Evolutionary conservation across 768 basidiomycete species (phyloP).

Genomic region (Boletus barrowsii): DNA sequence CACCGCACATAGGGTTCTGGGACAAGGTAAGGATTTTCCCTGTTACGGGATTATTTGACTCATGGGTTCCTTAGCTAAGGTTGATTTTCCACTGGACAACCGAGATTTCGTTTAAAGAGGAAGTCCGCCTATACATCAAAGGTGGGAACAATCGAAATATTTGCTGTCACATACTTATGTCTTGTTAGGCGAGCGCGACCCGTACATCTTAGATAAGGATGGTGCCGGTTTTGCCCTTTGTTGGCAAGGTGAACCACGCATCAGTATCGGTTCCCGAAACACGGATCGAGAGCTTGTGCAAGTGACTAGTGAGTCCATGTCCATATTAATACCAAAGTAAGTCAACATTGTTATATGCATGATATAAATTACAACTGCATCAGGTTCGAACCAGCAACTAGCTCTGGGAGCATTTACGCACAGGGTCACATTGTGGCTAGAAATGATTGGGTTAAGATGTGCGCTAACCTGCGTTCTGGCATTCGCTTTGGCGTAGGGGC

Average conservation of each 20-base stretch:
- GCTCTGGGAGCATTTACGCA: slow-evolving; percentile 13
- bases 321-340: slow-evolving; percentile 84
- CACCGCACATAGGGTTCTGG: slow-evolving; percentile 89
- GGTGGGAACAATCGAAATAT: slow-evolving; percentile 41
- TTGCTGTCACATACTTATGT: slow-evolving; percentile 6
- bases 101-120: slow-evolving; percentile 60
- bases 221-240: slow-evolving; percentile 88
- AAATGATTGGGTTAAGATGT: slow-evolving; percentile 59
- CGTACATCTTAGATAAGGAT: slow-evolving; percentile 60
- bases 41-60: not conserved
- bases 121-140: slow-evolving; percentile 83
- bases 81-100: slow-evolving; percentile 83
- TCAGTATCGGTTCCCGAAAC: slow-evolving; percentile 70
- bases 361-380: not conserved
- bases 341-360: slow-evolving; percentile 24
- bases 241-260: slow-evolving; percentile 73
- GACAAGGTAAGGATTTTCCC: slow-evolving; percentile 64
- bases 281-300: slow-evolving; percentile 76
- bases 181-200: slow-evolving; percentile 71
- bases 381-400: slow-evolving; percentile 20
- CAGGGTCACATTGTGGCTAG: slow-evolving; percentile 21
- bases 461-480: slow-evolving; percentile 80
- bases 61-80: slow-evolving; percentile 47
- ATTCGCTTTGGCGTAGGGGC: slow-evolving; percentile 86
- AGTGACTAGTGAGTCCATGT: slow-evolving; percentile 74